Percentiles rank a stretch among this genome's conserved stretches.
These are phyloP conservation scores for Rhododendron ferrugineum DNA, from an alignment of 148 eudicot species.

Conservation along the genomic window DNA sequence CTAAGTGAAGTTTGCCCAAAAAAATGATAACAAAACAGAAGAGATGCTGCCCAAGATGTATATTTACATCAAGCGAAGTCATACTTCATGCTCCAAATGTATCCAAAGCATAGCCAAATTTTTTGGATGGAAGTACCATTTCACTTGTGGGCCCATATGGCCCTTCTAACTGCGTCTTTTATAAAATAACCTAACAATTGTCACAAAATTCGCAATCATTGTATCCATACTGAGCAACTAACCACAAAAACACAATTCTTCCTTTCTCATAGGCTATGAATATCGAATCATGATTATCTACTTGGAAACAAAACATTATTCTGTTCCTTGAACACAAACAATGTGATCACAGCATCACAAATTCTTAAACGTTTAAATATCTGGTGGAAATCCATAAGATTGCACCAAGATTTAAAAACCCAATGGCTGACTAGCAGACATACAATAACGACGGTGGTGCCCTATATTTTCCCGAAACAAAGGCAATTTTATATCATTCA, in stretches of 20 bases:
- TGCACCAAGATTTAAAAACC: neutral
- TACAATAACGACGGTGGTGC: neutral
- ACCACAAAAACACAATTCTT: neutral
- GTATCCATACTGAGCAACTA: neutral
- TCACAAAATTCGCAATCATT: neutral
- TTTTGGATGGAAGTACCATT: neutral
- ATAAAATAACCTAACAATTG: neutral
- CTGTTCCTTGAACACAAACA: neutral
- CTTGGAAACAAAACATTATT: neutral
- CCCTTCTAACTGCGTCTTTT: neutral
- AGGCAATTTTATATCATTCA: neutral
- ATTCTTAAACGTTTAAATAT: neutral
- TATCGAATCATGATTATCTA: neutral
- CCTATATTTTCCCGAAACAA: neutral
- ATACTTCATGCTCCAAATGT: neutral
- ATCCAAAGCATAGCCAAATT: neutral
- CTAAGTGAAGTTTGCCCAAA: neutral
- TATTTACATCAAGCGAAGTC: neutral
- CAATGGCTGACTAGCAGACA: neutral
- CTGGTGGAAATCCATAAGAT: slow-evolving; percentile 3
- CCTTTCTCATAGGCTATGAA: neutral
- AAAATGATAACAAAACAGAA: neutral
- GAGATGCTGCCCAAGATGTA: neutral
- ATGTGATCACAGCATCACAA: neutral
- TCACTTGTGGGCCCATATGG: neutral